These are phyloP conservation scores for Kurtzmaniella fragi DNA, from an alignment of 805 yeast genomes.

Conservation along the genomic window DNA sequence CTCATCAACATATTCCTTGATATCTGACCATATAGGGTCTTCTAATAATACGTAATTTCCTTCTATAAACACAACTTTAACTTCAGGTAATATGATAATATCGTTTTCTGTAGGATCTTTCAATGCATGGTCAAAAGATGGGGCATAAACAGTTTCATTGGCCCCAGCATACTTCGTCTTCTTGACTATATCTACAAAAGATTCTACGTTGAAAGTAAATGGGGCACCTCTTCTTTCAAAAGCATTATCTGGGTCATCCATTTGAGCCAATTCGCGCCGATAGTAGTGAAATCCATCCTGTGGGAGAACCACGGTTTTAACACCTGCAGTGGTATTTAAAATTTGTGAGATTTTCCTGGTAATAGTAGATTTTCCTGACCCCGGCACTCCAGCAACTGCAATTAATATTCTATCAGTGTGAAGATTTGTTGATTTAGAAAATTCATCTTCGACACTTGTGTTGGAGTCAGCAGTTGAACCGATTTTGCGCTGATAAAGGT, in stretches of 20 bases:
- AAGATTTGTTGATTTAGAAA: slow-evolving; percentile 4
- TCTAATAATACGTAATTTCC: slow-evolving; percentile 67
- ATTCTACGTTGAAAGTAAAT: slow-evolving; percentile 66
- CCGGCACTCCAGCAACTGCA: slow-evolving; percentile 73
- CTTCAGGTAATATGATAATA: slow-evolving; percentile 38
- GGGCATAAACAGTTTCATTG: slow-evolving; percentile 41
- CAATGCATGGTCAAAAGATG: slow-evolving; percentile 70
- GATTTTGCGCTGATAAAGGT: slow-evolving; percentile 4
- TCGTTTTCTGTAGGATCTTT: slow-evolving; percentile 67
- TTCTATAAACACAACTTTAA: slow-evolving; percentile 62
- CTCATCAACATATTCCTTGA: slow-evolving; percentile 36
- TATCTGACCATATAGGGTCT: slow-evolving; percentile 54
- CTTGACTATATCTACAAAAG: slow-evolving; percentile 20
- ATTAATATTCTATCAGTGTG: slow-evolving; percentile 43
- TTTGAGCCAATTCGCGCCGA: slow-evolving; percentile 24
- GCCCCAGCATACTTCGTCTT: slow-evolving; percentile 8
- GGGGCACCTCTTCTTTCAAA: slow-evolving; percentile 76
- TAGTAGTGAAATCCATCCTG: slow-evolving; percentile 40
- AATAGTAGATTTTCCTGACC: slow-evolving; percentile 77
- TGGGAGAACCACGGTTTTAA: slow-evolving; percentile 22
- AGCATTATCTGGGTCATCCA: slow-evolving; percentile 56
- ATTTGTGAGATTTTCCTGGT: slow-evolving; percentile 40
- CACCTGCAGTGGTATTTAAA: slow-evolving; percentile 9
- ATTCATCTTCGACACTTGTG: slow-evolving; percentile 4
- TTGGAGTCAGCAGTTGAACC: background rate